phyloP scores from a whole-genome alignment of 768 basidiomycete species.

The Mycena vitilis region DNA sequence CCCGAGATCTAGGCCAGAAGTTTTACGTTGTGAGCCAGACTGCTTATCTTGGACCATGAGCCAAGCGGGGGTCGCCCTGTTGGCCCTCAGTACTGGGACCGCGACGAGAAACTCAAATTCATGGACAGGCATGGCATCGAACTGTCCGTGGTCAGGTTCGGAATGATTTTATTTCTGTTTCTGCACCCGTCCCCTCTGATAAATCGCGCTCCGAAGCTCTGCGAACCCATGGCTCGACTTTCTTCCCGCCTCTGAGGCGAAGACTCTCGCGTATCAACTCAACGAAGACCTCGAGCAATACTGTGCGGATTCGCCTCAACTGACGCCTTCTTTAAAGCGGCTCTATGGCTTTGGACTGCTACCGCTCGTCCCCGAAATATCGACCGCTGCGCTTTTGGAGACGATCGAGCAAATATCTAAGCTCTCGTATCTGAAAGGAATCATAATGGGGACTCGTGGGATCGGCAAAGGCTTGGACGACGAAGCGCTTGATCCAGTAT shows the following conservation, averaged over 20 bases:
- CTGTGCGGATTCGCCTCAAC: slow-evolving; percentile 72
- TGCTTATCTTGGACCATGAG: slow-evolving; percentile 84
- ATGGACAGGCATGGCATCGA: slow-evolving; percentile 89
- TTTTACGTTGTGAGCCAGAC: slow-evolving; percentile 13
- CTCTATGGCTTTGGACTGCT: slow-evolving; percentile 88
- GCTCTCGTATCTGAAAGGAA: slow-evolving; percentile 73
- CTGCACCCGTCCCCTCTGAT: slow-evolving; percentile 2
- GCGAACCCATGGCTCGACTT: slow-evolving; percentile 96
- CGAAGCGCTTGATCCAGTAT: slow-evolving; percentile 79
- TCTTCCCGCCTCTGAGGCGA: slow-evolving; percentile 74
- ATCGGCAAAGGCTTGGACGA: slow-evolving; percentile 87
- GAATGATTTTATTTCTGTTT: background rate
- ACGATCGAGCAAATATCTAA: slow-evolving; percentile 73
- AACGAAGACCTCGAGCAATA: slow-evolving; percentile 85
- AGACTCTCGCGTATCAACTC: slow-evolving; percentile 72
- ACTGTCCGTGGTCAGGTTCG: slow-evolving; percentile 80
- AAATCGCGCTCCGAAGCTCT: slow-evolving; percentile 56
- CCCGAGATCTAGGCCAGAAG: background rate
- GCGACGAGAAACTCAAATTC: slow-evolving; percentile 81
- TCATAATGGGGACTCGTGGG: slow-evolving; percentile 88
- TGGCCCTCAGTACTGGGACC: slow-evolving; percentile 87
- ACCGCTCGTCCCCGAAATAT: slow-evolving; percentile 79
- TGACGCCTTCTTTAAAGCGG: slow-evolving; percentile 60
- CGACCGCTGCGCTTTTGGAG: slow-evolving; percentile 66
- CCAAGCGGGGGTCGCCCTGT: slow-evolving; percentile 85